Percentiles rank a stretch among this genome's conserved stretches.
phyloP scores from a whole-genome alignment of 1,284 basidiomycete species.

The Ustilago hordei region DNA sequence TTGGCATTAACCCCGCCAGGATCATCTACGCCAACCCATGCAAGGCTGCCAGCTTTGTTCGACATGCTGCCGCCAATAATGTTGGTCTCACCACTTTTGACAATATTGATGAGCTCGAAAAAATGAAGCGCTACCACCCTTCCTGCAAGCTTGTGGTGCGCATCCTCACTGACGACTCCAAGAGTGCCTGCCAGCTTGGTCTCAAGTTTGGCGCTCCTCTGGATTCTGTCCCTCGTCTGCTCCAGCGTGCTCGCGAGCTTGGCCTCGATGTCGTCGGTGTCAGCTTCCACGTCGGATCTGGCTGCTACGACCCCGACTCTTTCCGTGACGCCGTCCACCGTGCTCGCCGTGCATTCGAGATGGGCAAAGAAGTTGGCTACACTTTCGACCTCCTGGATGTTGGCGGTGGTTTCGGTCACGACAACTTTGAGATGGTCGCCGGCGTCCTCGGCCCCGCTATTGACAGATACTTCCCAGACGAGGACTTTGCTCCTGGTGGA shows the following conservation, averaged over 20 bases:
- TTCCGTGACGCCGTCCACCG: constrained; percentile 90
- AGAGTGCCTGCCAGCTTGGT: constrained; percentile 90
- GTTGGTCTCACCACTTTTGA: constrained; percentile 98
- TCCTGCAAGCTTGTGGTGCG: constrained; percentile 88
- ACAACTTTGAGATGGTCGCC: constrained; percentile 86
- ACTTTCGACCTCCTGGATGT: constrained; percentile 87
- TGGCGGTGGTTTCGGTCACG: constrained; percentile 94
- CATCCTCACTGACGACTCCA: constrained; percentile 96
- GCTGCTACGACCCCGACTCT: constrained; percentile 90
- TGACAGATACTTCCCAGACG: constrained; percentile 84
- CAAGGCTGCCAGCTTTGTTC: constrained; percentile 94
- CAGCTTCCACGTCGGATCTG: constrained; percentile 97
- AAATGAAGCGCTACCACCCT: constrained; percentile 86
- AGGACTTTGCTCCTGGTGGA: constrained; percentile 65
- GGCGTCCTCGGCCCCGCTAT: constrained; percentile 80
- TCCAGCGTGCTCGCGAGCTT: constrained; percentile 83
- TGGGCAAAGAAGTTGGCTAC: constrained; percentile 86
- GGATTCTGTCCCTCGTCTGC: constrained; percentile 81
- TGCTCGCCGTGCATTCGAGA: constrained; percentile 86
- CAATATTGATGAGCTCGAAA: constrained; percentile 96
- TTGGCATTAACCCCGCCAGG: constrained; percentile 75
- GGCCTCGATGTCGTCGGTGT: constrained; percentile 90
- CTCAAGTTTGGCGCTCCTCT: constrained; percentile 97
- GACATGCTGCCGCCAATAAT: constrained; percentile 80
- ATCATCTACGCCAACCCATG: constrained; percentile 99